Evolutionary conservation across 1,139 yeast species (phyloP).

Genomic region (Diutina ranongensis): DNA sequence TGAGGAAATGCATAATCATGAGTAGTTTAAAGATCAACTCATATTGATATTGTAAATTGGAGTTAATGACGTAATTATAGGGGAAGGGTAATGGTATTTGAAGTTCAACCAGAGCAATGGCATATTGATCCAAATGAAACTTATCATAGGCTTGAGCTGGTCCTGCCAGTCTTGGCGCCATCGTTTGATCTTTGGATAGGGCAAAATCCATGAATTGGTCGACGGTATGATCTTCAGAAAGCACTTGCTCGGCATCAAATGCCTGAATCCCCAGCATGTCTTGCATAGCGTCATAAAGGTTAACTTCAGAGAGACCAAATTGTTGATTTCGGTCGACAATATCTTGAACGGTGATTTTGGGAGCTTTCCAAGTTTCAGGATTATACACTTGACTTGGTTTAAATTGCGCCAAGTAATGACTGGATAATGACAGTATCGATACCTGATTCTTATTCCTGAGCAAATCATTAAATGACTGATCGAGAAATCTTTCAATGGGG

Average conservation of each 20-base stretch:
- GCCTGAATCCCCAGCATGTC: constrained; percentile 56
- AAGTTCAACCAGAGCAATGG: constrained; percentile 40
- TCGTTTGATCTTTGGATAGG: constrained; percentile 7
- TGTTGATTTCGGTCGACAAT: constrained; percentile 16
- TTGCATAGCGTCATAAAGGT: constrained; percentile 48
- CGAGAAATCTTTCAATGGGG: constrained; percentile 37
- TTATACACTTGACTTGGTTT: constrained; percentile 7
- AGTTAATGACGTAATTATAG: constrained; percentile 58
- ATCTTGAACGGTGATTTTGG: constrained; percentile 9
- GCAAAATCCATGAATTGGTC: neutral
- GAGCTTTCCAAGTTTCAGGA: neutral
- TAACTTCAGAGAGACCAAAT: constrained; percentile 17
- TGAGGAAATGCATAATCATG: constrained; percentile 49
- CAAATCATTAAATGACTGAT: constrained; percentile 22
- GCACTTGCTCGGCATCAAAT: constrained; percentile 45
- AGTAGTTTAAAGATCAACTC: constrained; percentile 72
- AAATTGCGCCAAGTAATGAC: constrained; percentile 12
- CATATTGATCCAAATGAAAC: constrained; percentile 29
- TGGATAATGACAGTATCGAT: constrained; percentile 16
- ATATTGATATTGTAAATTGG: constrained; percentile 64
- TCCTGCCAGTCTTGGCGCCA: constrained; percentile 7
- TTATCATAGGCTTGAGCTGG: constrained; percentile 17
- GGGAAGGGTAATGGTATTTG: constrained; percentile 79
- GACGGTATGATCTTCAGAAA: constrained; percentile 13
- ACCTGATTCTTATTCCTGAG: constrained; percentile 18